phyloP scores from a whole-genome alignment of 805 yeast genomes.

The Starmerella stellata region DNA sequence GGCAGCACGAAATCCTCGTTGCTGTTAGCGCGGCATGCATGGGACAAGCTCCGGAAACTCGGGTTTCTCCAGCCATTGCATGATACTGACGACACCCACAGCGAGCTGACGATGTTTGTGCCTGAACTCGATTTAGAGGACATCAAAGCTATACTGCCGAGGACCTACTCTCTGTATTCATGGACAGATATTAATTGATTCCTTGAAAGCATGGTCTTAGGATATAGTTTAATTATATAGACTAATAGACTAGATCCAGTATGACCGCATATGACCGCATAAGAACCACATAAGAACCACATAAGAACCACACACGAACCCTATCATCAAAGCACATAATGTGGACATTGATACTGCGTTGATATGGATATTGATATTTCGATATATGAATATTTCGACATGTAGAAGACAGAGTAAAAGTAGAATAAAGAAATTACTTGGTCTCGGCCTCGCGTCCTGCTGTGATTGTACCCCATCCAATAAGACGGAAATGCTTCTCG shows the following conservation, averaged over 20 bases:
- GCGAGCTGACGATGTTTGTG: slow-evolving; percentile 21
- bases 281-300: no score
- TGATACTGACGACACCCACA: slow-evolving; percentile 28
- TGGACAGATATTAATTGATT: slow-evolving; percentile 20
- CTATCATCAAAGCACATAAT: no score
- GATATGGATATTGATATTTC: no score
- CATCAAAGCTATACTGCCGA: slow-evolving; percentile 20
- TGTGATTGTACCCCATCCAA: slow-evolving; percentile 98
- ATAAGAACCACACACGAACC: no score
- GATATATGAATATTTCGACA: no score
- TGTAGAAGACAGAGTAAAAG: no score
- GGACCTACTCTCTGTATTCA: slow-evolving; percentile 26
- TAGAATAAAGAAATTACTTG: not conserved
- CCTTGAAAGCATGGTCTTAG: no score
- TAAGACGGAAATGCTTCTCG: slow-evolving; percentile 98
- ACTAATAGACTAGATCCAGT: no score
- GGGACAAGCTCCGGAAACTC: slow-evolving; percentile 50
- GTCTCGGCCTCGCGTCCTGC: slow-evolving; percentile 26
- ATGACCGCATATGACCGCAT: no score
- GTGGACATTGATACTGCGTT: no score
- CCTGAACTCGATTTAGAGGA: slow-evolving; percentile 24
- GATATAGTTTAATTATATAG: no score
- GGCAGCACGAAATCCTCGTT: slow-evolving; percentile 26
- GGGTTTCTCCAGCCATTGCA: slow-evolving; percentile 32
- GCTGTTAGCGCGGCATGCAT: slow-evolving; percentile 42